Base-by-base conservation (phyloP, 306 rosid genomes). In the Adenanthera pavonina region DNA sequence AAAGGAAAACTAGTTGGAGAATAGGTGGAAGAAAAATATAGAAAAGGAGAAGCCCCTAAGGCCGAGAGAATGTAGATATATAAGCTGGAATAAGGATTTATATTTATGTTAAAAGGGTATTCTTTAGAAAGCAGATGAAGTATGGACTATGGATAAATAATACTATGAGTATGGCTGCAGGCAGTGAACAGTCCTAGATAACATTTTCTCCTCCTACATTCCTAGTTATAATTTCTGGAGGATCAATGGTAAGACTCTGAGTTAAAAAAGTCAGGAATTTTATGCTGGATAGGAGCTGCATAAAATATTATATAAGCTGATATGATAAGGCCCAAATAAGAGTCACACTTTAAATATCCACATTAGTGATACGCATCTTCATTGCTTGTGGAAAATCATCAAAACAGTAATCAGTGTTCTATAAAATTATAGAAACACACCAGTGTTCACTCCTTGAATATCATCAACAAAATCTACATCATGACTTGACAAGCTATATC, bases 401-500 rank as follows among this genome's bases (percentile, higher is more conserved):
- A 81, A 38, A 59, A 52, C 44, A 74, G 47, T 56, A 53, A 64
- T 69, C 19, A 61, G 38, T 7, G 6, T 62, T 74, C 25, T 20
- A 77, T 70, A 74, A 33, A 36, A 77, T 69, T 56, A 74, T 59
- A 62, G 79, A 84, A 82, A 68, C 91, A 73, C 56, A 88, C 94
- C 86, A 33, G 83, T 57, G 80, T 77, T 82, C 78, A 84, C 72
- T 25, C 79, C 84, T 78, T 86, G 87, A 53, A 75, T 75, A 75
- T 90, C 89, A 67, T 90, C 90, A 48, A 80, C 89, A 16, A 80
- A 84, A 66, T 88, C 94, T 41, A 88, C 12, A 76, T 89, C 91
- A 78, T 90, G 90, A 85, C 91, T 90, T 53, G 93, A 88, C 74
- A 88, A 82, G 88, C 91, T 84, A 68, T 88, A 90, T 82, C 93